These are phyloP conservation scores for Yarrowia sp. DNA, from an alignment of 805 yeast genomes.

Conservation along the genomic window DNA sequence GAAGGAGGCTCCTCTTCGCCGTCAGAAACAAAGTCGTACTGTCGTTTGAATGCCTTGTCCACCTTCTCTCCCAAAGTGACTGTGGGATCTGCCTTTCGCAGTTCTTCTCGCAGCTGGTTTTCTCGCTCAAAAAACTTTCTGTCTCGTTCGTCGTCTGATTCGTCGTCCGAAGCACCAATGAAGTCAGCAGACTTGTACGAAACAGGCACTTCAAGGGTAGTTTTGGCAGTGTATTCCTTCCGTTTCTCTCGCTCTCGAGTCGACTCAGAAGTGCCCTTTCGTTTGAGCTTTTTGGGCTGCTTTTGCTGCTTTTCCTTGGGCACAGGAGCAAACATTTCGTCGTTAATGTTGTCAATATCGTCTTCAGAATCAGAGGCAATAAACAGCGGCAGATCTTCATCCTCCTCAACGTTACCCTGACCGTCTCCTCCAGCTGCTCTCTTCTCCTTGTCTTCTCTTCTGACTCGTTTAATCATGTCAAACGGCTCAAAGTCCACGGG, in stretches of 20 bases:
- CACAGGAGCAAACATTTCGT: background rate
- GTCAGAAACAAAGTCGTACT: background rate
- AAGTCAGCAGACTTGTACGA: conserved; percentile 41
- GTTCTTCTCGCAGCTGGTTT: conserved; percentile 34
- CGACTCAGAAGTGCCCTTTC: background rate
- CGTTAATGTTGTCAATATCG: conserved; percentile 11
- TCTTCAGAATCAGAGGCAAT: conserved; percentile 27
- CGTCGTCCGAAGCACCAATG: conserved; percentile 62
- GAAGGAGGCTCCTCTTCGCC: background rate
- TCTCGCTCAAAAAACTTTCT: conserved; percentile 56
- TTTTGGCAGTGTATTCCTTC: background rate
- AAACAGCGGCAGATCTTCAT: background rate
- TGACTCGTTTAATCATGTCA: conserved; percentile 17
- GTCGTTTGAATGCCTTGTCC: background rate
- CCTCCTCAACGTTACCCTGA: background rate
- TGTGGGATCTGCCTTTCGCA: background rate
- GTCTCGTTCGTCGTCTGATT: conserved; percentile 55
- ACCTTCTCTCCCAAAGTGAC: background rate
- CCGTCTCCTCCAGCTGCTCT: conserved; percentile 27
- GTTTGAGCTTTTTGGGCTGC: conserved; percentile 25
- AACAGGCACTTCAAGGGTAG: background rate
- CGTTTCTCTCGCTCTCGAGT: background rate
- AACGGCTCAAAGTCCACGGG: conserved; percentile 10
- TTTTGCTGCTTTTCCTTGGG: conserved; percentile 14
- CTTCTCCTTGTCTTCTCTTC: conserved; percentile 30